Percentiles rank a stretch among this genome's conserved stretches.
phyloP scores from a whole-genome alignment of 2,329 filamentous ascomycete species.

The Fragosphaeria purpurea region DNA sequence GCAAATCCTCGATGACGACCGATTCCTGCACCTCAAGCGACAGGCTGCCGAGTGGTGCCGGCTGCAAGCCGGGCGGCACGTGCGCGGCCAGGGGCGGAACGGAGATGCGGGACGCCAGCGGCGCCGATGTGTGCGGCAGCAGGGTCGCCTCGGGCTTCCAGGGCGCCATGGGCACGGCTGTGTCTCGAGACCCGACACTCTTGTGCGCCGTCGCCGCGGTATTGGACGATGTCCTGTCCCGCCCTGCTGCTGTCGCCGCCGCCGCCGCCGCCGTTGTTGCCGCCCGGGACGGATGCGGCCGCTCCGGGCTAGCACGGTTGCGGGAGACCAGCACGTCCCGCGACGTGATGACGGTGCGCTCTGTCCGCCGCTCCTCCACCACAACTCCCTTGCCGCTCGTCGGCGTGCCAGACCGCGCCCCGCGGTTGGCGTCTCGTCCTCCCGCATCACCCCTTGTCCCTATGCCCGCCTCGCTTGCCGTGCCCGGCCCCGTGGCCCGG shows the following conservation, averaged over 20 bases:
- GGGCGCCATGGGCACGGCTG: conserved; percentile 17
- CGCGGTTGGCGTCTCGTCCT: not conserved
- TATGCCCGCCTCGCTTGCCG: not conserved
- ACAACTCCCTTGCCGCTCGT: not conserved
- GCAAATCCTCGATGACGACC: conserved; percentile 76
- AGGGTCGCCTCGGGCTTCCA: conserved; percentile 79
- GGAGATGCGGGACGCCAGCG: conserved; percentile 53
- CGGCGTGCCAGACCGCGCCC: conserved; percentile 6
- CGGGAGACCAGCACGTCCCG: conserved; percentile 52
- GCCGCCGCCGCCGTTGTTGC: conserved; percentile 20
- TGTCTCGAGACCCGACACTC: not conserved
- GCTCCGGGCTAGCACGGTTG: conserved; percentile 45
- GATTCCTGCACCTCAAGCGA: conserved; percentile 75
- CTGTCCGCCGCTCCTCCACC: conserved; percentile 46
- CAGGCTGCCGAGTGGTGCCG: conserved; percentile 57
- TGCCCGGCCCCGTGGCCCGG: conserved; percentile 23
- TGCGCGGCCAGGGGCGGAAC: conserved; percentile 61
- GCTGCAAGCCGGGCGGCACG: conserved; percentile 59
- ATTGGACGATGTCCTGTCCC: not conserved
- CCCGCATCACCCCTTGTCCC: no score
- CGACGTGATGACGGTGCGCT: conserved; percentile 43
- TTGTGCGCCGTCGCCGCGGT: not conserved
- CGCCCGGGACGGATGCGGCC: conserved; percentile 26
- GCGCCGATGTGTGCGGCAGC: conserved; percentile 55
- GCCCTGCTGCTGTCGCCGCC: not conserved